A percentile compares a stretch with the other conserved stretches of the same genome.
These are phyloP conservation scores for Pisolithus sp. DNA, from an alignment of 768 basidiomycete genomes.

Conservation along the genomic window DNA sequence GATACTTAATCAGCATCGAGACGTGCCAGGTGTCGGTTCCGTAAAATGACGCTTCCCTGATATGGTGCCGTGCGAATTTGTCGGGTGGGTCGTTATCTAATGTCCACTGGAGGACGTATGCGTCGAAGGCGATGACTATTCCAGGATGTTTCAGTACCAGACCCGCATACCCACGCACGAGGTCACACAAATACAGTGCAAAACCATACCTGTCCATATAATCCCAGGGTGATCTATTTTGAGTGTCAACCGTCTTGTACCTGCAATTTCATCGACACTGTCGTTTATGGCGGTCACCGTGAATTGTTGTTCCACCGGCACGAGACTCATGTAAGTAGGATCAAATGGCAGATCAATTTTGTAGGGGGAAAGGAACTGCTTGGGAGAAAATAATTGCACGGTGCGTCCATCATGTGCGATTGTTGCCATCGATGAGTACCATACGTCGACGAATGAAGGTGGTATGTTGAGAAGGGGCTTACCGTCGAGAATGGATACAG, in stretches of 20 bases:
- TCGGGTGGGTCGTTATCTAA: slow-evolving; percentile 73
- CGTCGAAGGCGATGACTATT: slow-evolving; percentile 82
- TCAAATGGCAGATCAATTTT: slow-evolving; percentile 61
- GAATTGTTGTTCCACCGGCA: slow-evolving; percentile 38
- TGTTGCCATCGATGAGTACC: background rate
- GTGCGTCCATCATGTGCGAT: too few species aligned
- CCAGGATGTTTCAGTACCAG: background rate
- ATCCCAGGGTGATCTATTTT: slow-evolving; percentile 69
- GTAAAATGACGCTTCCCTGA: slow-evolving; percentile 89
- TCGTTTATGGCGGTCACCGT: slow-evolving; percentile 54
- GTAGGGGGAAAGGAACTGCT: slow-evolving; percentile 78
- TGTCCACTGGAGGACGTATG: slow-evolving; percentile 81
- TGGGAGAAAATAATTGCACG: slow-evolving; percentile 2
- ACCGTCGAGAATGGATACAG: slow-evolving; percentile 78
- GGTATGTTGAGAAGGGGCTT: slow-evolving; percentile 10
- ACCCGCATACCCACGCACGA: background rate
- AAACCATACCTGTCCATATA: slow-evolving; percentile 69
- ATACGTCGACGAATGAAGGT: background rate
- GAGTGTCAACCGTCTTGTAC: slow-evolving; percentile 66
- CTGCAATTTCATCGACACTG: slow-evolving; percentile 44
- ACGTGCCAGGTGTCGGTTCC: slow-evolving; percentile 67
- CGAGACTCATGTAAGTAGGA: slow-evolving; percentile 45
- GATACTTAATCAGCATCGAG: slow-evolving; percentile 61
- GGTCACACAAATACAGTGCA: slow-evolving; percentile 8
- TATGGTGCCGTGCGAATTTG: slow-evolving; percentile 73